A percentile compares a stretch with the other conserved stretches of the same genome.
Conservation (phyloP, 2,329 filamentous ascomycete genomes). For the Verticillium tricorpus region DNA sequence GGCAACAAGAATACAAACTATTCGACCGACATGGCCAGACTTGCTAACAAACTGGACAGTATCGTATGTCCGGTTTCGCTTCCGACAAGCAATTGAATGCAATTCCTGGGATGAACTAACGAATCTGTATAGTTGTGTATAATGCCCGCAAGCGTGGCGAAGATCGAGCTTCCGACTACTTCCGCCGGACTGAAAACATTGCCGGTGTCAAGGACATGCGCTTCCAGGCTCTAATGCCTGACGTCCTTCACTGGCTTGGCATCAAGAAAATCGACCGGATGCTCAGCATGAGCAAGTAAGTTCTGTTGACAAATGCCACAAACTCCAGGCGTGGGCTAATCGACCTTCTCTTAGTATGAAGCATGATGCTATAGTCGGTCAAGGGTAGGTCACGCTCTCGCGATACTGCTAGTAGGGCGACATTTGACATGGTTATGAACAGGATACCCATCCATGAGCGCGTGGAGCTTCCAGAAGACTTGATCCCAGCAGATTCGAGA, state of each 20-base stretch:
- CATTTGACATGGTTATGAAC: slow-evolving; percentile 15
- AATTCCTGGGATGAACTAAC: not conserved
- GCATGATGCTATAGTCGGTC: slow-evolving; percentile 80
- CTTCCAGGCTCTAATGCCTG: slow-evolving; percentile 97
- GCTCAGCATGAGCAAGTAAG: slow-evolving; percentile 95
- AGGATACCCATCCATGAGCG: slow-evolving; percentile 83
- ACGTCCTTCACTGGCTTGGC: slow-evolving; percentile 95
- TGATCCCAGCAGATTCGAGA: slow-evolving; percentile 90
- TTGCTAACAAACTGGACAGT: slow-evolving; percentile 8
- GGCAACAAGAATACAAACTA: slow-evolving; percentile 24
- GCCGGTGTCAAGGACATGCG: slow-evolving; percentile 96
- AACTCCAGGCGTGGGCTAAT: not conserved
- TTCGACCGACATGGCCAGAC: not conserved
- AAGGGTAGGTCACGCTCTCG: slow-evolving; percentile 52
- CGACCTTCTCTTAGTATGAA: slow-evolving; percentile 61
- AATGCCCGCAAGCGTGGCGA: slow-evolving; percentile 77
- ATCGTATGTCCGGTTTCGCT: slow-evolving; percentile 10
- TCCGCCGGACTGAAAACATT: slow-evolving; percentile 96
- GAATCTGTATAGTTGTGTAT: slow-evolving; percentile 50
- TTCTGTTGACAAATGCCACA: slow-evolving; percentile 12
- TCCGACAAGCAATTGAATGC: not conserved
- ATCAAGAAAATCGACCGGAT: slow-evolving; percentile 98
- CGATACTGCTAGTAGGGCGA: slow-evolving; percentile 6
- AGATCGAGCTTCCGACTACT: slow-evolving; percentile 85
- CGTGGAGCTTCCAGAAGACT: slow-evolving; percentile 85